Conservation (phyloP, 345 rosid species). For the Hypericum perforatum region DNA sequence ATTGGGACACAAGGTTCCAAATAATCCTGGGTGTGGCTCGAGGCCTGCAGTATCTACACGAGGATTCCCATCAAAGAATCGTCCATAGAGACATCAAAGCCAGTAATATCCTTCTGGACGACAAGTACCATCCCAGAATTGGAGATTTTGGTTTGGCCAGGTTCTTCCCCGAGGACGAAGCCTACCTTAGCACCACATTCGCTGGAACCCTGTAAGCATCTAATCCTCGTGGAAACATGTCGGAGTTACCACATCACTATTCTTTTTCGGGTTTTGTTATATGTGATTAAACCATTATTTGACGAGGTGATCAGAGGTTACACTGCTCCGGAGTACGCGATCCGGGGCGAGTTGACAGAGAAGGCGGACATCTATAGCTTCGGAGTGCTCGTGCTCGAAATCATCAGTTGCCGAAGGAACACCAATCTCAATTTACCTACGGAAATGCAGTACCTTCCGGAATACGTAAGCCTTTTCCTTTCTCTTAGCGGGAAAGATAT, state of each 20-base stretch:
- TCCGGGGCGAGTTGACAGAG: constrained; percentile 57
- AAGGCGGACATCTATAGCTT: constrained; percentile 67
- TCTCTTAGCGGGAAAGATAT: not conserved
- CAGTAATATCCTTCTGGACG: constrained; percentile 68
- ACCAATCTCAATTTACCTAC: constrained; percentile 45
- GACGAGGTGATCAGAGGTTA: constrained; percentile 32
- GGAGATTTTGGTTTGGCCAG: constrained; percentile 72
- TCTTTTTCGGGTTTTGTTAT: no score
- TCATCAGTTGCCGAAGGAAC: constrained; percentile 51
- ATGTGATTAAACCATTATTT: no score
- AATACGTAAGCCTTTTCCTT: constrained; percentile 35
- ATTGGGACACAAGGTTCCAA: constrained; percentile 45
- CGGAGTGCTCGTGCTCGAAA: constrained; percentile 60
- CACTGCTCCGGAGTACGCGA: constrained; percentile 66
- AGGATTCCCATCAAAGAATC: constrained; percentile 52
- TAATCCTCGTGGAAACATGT: no score
- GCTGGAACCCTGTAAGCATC: constrained; percentile 59
- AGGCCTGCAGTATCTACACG: constrained; percentile 58
- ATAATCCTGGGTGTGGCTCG: constrained; percentile 54
- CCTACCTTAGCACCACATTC: constrained; percentile 52
- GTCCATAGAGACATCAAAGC: constrained; percentile 69
- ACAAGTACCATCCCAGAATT: constrained; percentile 49
- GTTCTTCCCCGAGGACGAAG: constrained; percentile 66
- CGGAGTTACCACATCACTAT: no score
- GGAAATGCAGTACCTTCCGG: constrained; percentile 64